Percentiles rank a stretch among this genome's conserved stretches.
These are phyloP conservation scores for Tieghemostelium lacteum DNA, from an alignment of 78 protist species.

Conservation along the genomic window DNA sequence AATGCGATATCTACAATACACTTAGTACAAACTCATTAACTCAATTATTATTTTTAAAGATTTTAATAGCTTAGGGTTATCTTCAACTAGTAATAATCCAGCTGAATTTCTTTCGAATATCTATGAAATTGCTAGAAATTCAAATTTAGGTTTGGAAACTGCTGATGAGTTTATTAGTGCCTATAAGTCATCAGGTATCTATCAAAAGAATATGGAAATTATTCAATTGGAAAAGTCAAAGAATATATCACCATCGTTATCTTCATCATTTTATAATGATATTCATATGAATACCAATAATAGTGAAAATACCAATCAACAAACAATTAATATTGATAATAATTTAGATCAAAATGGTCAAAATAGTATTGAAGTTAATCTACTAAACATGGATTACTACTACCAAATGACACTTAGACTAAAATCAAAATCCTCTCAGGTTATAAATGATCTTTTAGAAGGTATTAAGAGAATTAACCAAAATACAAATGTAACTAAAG, in stretches of 20 bases:
- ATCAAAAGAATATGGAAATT: background rate
- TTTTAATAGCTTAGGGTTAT: conserved; percentile 13
- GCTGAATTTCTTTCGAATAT: conserved; percentile 43
- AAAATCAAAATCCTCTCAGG: too few relatives aligned
- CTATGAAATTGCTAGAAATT: conserved; percentile 13
- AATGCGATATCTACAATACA: background rate
- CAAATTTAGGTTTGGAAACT: conserved; percentile 5
- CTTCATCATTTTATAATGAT: too few relatives aligned
- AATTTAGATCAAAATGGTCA: background rate
- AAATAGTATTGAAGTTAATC: background rate
- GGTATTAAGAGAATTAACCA: too few relatives aligned
- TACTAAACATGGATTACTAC: too few relatives aligned
- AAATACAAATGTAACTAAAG: background rate
- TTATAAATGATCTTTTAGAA: too few relatives aligned
- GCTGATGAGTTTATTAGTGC: conserved; percentile 48
- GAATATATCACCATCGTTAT: too few relatives aligned
- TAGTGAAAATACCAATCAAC: background rate
- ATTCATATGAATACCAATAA: too few relatives aligned
- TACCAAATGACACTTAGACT: too few relatives aligned
- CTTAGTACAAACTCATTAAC: background rate
- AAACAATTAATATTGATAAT: background rate
- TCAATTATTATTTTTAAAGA: background rate
- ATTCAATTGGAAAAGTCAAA: conserved; percentile 1
- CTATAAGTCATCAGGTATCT: conserved; percentile 14
- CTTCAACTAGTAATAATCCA: conserved; percentile 24